Evolutionary conservation across 202 grass and related monocot species (phyloP).

Genomic region (Brachypodium distachyon): DNA sequence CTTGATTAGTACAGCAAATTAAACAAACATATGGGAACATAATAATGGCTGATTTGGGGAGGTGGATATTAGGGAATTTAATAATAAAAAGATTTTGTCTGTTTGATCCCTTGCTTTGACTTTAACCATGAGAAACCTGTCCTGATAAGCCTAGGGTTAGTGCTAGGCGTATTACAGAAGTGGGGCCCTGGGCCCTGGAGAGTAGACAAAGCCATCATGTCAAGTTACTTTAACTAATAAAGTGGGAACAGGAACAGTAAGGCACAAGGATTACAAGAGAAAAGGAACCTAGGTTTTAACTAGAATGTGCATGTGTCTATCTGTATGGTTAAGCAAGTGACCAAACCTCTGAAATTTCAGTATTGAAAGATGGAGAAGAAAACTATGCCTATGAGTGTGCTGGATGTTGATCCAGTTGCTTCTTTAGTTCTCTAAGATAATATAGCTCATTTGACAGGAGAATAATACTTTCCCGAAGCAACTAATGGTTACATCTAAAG

Average conservation of each 20-base stretch:
- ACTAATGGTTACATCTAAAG: constrained; percentile 18
- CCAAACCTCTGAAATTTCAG: constrained; percentile 1
- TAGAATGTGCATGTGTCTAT: neutral
- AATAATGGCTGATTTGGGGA: neutral
- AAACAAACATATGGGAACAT: constrained; percentile 8
- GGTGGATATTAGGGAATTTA: neutral
- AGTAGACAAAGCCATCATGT: constrained; percentile 11
- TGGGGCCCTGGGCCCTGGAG: constrained; percentile 15
- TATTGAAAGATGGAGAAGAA: neutral
- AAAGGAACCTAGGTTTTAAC: constrained; percentile 8
- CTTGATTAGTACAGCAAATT: constrained; percentile 27
- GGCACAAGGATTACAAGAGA: neutral
- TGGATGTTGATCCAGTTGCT: neutral
- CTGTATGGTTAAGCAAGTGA: neutral
- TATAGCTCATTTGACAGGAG: constrained; percentile 5
- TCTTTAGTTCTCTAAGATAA: neutral
- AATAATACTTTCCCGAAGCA: constrained; percentile 8
- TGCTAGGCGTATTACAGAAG: constrained; percentile 9
- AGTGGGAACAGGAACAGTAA: neutral
- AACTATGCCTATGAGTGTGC: neutral
- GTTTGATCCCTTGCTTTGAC: constrained; percentile 14
- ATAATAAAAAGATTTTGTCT: neutral
- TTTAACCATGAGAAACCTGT: neutral
- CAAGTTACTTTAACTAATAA: constrained; percentile 19
- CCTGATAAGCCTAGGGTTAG: constrained; percentile 16